A percentile compares a stretch with the other conserved stretches of the same genome.
These are phyloP conservation scores for Scutellaria baicalensis DNA, from an alignment of 257 asterid species.

Conservation along the genomic window DNA sequence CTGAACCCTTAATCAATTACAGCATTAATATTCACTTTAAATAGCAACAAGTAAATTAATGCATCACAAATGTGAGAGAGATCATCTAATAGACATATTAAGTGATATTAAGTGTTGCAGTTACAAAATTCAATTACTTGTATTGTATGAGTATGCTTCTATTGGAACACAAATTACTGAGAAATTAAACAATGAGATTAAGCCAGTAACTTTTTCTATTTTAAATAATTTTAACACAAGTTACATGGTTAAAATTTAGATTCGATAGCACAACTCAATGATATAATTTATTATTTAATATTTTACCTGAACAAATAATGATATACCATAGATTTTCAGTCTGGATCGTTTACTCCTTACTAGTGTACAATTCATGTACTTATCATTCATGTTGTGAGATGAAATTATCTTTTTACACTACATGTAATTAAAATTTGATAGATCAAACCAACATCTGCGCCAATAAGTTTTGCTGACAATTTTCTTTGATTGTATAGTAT, in stretches of 20 bases:
- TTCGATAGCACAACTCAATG: background rate
- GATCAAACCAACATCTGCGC: background rate
- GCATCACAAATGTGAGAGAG: slow-evolving; percentile 12
- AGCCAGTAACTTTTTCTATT: background rate
- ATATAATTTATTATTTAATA: background rate
- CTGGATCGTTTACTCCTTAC: background rate
- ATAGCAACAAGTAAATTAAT: slow-evolving; percentile 12
- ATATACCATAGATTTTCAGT: background rate
- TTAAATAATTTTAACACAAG: background rate
- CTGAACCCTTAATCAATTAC: slow-evolving; percentile 4
- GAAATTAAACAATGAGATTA: background rate
- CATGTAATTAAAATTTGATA: background rate
- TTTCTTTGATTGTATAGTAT: background rate
- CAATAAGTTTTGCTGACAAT: background rate
- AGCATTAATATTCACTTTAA: slow-evolving; percentile 16
- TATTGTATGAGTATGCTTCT: slow-evolving; percentile 5
- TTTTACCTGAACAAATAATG: background rate
- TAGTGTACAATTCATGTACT: background rate
- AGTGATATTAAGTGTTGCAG: slow-evolving; percentile 9
- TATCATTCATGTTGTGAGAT: background rate
- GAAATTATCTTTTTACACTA: background rate
- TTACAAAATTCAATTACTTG: slow-evolving; percentile 14
- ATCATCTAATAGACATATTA: slow-evolving; percentile 6
- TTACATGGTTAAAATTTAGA: background rate
- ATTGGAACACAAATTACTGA: background rate